These are phyloP conservation scores for Tolypocladium tundrense DNA, from an alignment of 2,329 filamentous ascomycete species.

Conservation along the genomic window DNA sequence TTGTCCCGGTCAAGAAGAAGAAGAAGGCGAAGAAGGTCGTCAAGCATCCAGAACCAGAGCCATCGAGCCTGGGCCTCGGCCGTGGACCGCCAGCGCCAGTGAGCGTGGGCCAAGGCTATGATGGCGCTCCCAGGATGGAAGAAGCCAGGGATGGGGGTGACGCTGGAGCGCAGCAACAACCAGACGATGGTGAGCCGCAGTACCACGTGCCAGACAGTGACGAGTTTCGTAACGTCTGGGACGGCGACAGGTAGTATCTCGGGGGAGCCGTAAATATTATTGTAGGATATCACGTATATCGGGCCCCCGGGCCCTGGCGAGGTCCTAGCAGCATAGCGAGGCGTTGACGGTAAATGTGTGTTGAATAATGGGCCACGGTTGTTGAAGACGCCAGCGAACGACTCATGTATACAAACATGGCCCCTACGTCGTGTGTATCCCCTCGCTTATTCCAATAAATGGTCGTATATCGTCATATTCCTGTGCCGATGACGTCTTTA, in stretches of 20 bases:
- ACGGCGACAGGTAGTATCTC: not conserved
- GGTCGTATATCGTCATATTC: not conserved
- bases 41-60: conserved; percentile 22
- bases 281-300: not conserved
- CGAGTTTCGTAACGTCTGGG: conserved; percentile 38
- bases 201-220: conserved; percentile 27
- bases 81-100: conserved; percentile 9
- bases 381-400: not conserved
- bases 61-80: conserved; percentile 13
- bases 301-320: not conserved
- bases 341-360: conserved; percentile 10
- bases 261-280: not conserved
- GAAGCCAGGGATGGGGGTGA: conserved; percentile 7
- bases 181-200: conserved; percentile 6
- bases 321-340: conserved; percentile 13
- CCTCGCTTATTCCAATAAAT: not conserved
- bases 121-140: conserved; percentile 4
- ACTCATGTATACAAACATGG: not conserved
- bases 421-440: not conserved
- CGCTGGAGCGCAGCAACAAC: conserved; percentile 4
- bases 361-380: not conserved
- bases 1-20: conserved; percentile 26
- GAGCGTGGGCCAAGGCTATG: conserved; percentile 1
- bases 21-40: conserved; percentile 25
- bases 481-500: not conserved